Conservation (phyloP, 257 asterid genomes). For the Fraxinus cuspidata region DNA sequence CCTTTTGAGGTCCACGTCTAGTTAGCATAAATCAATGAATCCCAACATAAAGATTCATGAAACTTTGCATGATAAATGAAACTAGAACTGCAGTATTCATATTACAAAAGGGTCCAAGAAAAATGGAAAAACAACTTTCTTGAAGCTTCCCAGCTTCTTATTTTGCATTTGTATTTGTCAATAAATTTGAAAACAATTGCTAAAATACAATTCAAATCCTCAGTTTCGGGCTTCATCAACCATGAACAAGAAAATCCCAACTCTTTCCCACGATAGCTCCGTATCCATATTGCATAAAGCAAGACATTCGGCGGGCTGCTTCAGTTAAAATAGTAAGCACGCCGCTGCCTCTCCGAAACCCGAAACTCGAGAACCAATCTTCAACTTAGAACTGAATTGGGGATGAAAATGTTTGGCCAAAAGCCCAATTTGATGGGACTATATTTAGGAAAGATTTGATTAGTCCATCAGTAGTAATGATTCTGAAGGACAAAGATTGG, state of each 20-base stretch:
- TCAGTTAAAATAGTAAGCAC: background rate
- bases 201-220: background rate
- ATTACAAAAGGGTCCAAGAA: too few species aligned
- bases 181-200: background rate
- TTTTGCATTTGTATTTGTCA: background rate
- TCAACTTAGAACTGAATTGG: slow-evolving; percentile 30
- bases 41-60: too few species aligned
- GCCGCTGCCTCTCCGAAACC: background rate
- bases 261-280: too few species aligned
- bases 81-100: too few species aligned
- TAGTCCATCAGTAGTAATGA: slow-evolving; percentile 45
- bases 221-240: background rate
- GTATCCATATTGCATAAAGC: background rate
- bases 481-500: slow-evolving; percentile 44
- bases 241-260: too few species aligned
- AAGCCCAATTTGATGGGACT: slow-evolving; percentile 40
- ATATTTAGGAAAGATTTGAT: slow-evolving; percentile 35
- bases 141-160: background rate
- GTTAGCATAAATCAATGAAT: too few species aligned
- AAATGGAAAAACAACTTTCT: too few species aligned
- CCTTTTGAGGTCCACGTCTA: too few species aligned
- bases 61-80: too few species aligned
- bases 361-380: background rate
- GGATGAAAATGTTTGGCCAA: slow-evolving; percentile 45
- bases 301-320: slow-evolving; percentile 11